Evolutionary conservation across 495 filamentous ascomycete species (phyloP).

Genomic region (Podospora australis): DNA sequence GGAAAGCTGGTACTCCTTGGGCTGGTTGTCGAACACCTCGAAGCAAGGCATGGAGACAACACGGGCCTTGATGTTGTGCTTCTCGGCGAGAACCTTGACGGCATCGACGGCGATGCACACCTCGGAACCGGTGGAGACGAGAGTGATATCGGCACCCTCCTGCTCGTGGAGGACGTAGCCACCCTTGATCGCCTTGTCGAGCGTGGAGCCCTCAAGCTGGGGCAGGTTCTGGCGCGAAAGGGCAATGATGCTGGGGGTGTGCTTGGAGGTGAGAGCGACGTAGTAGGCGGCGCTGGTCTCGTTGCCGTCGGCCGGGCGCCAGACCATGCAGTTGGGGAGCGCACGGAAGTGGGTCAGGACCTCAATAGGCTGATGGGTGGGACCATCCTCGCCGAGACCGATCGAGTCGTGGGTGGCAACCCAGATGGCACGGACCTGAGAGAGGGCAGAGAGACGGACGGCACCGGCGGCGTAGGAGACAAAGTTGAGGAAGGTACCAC

Average conservation of each 20-base stretch:
- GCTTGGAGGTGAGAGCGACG: constrained; percentile 80
- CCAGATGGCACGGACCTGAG: constrained; percentile 88
- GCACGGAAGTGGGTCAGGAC: constrained; percentile 99
- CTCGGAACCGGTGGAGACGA: constrained; percentile 94
- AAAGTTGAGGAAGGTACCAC: constrained; percentile 99
- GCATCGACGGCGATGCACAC: constrained; percentile 90
- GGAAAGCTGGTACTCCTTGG: constrained; percentile 86
- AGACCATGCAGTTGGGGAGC: constrained; percentile 99
- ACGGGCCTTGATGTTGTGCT: constrained; percentile 81
- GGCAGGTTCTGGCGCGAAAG: constrained; percentile 98
- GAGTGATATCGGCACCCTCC: constrained; percentile 76
- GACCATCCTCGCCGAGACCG: constrained; percentile 97
- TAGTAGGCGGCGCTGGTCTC: constrained; percentile 99
- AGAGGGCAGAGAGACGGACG: constrained; percentile 87
- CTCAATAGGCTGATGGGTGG: constrained; percentile 99
- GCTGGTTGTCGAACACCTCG: constrained; percentile 93
- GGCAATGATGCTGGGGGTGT: constrained; percentile 87
- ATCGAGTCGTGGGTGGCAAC: constrained; percentile 99
- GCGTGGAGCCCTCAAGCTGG: constrained; percentile 86
- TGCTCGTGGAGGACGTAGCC: constrained; percentile 85
- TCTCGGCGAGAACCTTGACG: constrained; percentile 80
- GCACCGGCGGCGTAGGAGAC: constrained; percentile 96
- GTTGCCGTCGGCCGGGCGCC: constrained; percentile 98
- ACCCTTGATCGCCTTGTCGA: constrained; percentile 86
- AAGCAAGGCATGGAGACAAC: constrained; percentile 95